Evolutionary conservation across 352 stramenopile species (phyloP).

Genomic region (Plasmopara viticola): DNA sequence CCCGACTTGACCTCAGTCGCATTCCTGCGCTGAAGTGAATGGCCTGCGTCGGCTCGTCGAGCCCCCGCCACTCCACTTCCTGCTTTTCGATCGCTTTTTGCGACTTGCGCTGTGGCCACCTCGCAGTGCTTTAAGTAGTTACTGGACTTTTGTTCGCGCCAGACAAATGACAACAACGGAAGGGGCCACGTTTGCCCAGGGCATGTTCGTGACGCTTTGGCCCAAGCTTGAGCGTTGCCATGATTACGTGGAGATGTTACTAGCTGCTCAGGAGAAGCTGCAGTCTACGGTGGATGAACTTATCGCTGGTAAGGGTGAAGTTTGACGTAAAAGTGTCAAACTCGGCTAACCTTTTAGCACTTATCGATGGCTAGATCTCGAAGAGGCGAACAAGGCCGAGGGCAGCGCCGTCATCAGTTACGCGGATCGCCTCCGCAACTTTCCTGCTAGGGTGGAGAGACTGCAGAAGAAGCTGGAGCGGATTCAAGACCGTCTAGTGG

Average conservation of each 20-base stretch:
- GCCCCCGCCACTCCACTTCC: constrained; percentile 7
- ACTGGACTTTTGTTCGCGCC: not conserved
- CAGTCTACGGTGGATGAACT: constrained; percentile 61
- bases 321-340: not conserved
- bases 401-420: constrained; percentile 56
- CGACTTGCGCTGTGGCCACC: not conserved
- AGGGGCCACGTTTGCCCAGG: constrained; percentile 46
- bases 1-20: constrained; percentile 1
- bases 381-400: constrained; percentile 57
- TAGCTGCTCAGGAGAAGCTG: constrained; percentile 65
- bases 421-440: constrained; percentile 61
- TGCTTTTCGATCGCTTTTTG: constrained; percentile 1
- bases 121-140: constrained; percentile 3
- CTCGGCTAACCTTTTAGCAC: not conserved
- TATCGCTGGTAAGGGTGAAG: constrained; percentile 32
- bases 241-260: constrained; percentile 63
- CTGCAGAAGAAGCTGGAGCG: constrained; percentile 64
- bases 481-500: constrained; percentile 58
- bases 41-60: constrained; percentile 9
- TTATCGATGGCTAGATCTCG: constrained; percentile 28
- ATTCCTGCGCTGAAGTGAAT: constrained; percentile 15
- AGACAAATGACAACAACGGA: constrained; percentile 16
- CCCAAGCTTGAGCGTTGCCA: constrained; percentile 79
- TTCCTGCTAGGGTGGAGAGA: constrained; percentile 52
- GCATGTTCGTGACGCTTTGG: constrained; percentile 78